A percentile compares a stretch with the other conserved stretches of the same genome.
Evolutionary conservation across 2,329 filamentous ascomycete species (phyloP).

Genomic region (Claviceps fusiformis): DNA sequence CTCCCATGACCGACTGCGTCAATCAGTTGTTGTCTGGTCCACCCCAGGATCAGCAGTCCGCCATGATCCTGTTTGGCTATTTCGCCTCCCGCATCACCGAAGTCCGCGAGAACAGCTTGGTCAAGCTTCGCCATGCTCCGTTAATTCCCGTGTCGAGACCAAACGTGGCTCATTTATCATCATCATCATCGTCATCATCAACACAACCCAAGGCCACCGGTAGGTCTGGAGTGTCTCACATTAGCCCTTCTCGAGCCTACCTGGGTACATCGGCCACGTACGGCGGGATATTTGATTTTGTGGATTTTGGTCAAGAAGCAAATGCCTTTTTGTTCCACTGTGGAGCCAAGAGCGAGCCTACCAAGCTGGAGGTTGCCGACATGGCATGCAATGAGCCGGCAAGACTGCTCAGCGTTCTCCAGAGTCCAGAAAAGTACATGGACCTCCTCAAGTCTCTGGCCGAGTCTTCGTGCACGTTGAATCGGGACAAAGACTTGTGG

Average conservation of each 20-base stretch:
- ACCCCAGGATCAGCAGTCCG: slow-evolving; percentile 52
- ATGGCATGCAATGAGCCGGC: slow-evolving; percentile 77
- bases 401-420: slow-evolving; percentile 64
- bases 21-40: slow-evolving; percentile 58
- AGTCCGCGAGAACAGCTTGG: slow-evolving; percentile 46
- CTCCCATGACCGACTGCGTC: slow-evolving; percentile 64
- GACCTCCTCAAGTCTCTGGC: slow-evolving; percentile 69
- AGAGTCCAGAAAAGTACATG: slow-evolving; percentile 75
- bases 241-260: slow-evolving; percentile 64
- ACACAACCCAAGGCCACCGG: slow-evolving; percentile 16
- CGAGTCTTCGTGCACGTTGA: slow-evolving; percentile 55
- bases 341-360: slow-evolving; percentile 84
- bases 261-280: slow-evolving; percentile 60
- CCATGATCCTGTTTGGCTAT: slow-evolving; percentile 66
- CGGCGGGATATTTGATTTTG: slow-evolving; percentile 89
- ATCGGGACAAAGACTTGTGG: slow-evolving; percentile 67
- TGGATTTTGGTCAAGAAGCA: slow-evolving; percentile 78
- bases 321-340: slow-evolving; percentile 81
- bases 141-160: slow-evolving; percentile 55
- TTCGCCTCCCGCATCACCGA: slow-evolving; percentile 67
- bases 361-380: slow-evolving; percentile 68
- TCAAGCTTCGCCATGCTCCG: slow-evolving; percentile 46
- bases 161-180: slow-evolving; percentile 14
- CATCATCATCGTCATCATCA: neutral
- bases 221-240: slow-evolving; percentile 17